A percentile compares a stretch with the other conserved stretches of the same genome.
phyloP scores from a whole-genome alignment of 78 protist species.

The slime mould (Dictyostelium discoideum) region DNA sequence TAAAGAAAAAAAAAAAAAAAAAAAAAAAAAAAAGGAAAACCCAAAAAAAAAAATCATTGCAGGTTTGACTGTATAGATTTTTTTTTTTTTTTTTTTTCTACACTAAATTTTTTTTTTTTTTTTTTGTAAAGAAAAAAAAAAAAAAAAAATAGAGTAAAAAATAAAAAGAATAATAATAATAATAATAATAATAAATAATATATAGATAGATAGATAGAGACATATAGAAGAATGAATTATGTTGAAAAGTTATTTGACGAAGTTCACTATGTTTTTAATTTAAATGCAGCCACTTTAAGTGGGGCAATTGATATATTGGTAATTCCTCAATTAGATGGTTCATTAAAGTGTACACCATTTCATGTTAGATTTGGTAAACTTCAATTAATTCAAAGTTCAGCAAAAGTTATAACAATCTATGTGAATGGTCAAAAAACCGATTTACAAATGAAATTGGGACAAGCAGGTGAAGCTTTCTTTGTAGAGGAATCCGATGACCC shows the following conservation, averaged over 20 bases:
- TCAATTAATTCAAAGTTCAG: conserved; percentile 82
- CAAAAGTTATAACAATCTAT: conserved; percentile 79
- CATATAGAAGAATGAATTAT: conserved; percentile 66
- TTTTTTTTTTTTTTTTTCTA: not conserved
- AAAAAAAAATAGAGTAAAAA: not conserved
- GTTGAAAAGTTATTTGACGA: conserved; percentile 84
- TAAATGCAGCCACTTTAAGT: conserved; percentile 91
- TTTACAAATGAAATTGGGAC: conserved; percentile 90
- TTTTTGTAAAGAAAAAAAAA: not conserved
- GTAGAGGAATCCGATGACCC: conserved; percentile 85
- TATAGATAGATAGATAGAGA: not conserved
- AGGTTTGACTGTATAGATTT: not conserved
- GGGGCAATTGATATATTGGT: conserved; percentile 95
- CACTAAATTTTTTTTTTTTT: not conserved
- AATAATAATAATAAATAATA: not conserved
- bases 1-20: not conserved
- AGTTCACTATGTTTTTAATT: conserved; percentile 74
- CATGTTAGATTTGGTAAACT: conserved; percentile 96
- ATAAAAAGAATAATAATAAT: not conserved
- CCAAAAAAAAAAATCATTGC: not conserved
- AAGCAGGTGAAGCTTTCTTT: conserved; percentile 94
- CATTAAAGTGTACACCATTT: conserved; percentile 89
- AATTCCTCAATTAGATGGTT: conserved; percentile 88
- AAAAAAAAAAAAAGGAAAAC: not conserved
- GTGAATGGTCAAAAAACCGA: conserved; percentile 85